phyloP scores from a whole-genome alignment of 768 basidiomycete genomes.

The Calocera cornea region DNA sequence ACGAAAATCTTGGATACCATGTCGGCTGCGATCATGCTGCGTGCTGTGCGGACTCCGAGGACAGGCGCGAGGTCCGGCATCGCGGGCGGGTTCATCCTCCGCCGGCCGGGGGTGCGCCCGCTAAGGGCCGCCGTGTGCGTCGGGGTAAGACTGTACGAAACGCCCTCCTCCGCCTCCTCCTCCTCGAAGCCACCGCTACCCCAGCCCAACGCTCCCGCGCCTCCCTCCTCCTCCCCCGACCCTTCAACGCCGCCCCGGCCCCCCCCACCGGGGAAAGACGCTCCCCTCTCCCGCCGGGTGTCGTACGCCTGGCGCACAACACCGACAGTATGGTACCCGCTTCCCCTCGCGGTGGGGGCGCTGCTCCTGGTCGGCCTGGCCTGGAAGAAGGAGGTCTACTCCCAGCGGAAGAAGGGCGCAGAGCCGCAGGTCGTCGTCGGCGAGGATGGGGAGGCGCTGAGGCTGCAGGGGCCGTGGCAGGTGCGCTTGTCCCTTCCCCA shows the following conservation, averaged over 20 bases:
- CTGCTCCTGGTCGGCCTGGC: constrained; percentile 70
- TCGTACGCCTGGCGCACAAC: constrained; percentile 72
- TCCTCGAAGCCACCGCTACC: background rate
- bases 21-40: no score
- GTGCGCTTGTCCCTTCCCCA: constrained; percentile 31
- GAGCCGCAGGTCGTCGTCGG: constrained; percentile 11
- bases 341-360: constrained; percentile 81
- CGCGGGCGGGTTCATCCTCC: no score
- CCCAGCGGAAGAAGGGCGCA: constrained; percentile 14
- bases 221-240: no score
- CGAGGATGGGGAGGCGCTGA: constrained; percentile 46
- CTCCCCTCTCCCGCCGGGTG: constrained; percentile 22
- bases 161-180: background rate
- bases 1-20: no score
- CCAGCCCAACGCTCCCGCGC: background rate
- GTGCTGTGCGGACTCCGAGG: no score
- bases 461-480: constrained; percentile 85
- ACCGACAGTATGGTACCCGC: constrained; percentile 89
- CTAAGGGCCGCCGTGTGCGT: background rate
- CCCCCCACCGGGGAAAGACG: background rate
- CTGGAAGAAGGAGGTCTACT: constrained; percentile 47
- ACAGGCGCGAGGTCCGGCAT: no score
- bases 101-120: background rate
- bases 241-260: background rate
- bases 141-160: background rate